These are phyloP conservation scores for Hypericum perforatum DNA, from an alignment of 345 rosid genomes.

Conservation along the genomic window DNA sequence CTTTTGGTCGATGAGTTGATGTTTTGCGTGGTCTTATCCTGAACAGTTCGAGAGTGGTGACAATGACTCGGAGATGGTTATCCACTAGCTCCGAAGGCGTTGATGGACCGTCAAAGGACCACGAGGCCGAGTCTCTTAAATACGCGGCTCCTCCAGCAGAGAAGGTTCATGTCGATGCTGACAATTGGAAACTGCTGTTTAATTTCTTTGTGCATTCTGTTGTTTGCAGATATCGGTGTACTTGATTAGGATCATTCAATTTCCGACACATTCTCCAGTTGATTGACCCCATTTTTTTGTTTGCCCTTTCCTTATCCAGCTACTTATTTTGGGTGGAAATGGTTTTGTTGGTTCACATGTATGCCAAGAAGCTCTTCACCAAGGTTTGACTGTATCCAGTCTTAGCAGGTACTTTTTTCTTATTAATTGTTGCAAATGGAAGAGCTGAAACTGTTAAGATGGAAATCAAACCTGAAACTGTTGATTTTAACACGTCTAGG, in stretches of 20 bases:
- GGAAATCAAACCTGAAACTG: no score
- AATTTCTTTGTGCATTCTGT: no score
- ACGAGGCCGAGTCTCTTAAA: constrained; percentile 9
- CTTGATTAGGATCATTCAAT: no score
- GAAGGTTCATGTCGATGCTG: constrained; percentile 16
- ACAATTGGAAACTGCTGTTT: background rate
- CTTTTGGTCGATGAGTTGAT: background rate
- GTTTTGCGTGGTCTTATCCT: background rate
- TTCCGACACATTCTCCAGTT: background rate
- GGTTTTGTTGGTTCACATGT: constrained; percentile 37
- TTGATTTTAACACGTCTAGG: constrained; percentile 17
- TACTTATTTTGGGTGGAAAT: constrained; percentile 34
- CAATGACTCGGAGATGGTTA: constrained; percentile 16
- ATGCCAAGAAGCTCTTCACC: constrained; percentile 23
- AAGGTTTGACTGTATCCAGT: constrained; percentile 26
- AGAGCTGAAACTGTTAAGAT: no score
- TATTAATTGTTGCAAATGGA: background rate
- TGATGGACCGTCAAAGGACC: constrained; percentile 11
- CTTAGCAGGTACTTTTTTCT: constrained; percentile 27
- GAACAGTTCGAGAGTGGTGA: constrained; percentile 9
- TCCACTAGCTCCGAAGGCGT: constrained; percentile 14
- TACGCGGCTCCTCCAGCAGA: constrained; percentile 5
- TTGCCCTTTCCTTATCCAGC: constrained; percentile 13
- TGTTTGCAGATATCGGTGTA: no score
- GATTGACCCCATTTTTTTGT: background rate